phyloP scores from a whole-genome alignment of 2,329 filamentous ascomycete genomes.

The Botrytis porri region DNA sequence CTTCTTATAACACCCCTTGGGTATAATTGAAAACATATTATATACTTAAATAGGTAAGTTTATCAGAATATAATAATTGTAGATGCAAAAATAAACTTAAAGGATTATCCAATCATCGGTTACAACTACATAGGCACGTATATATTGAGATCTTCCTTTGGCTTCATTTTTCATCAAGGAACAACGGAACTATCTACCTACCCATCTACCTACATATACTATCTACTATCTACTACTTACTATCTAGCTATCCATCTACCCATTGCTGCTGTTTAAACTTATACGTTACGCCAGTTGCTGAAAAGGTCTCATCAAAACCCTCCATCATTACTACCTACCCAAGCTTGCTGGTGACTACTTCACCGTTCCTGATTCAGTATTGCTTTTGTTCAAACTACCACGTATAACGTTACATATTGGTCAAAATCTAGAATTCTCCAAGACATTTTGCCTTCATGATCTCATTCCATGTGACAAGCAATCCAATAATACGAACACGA shows the following conservation, averaged over 20 bases:
- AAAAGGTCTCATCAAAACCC: background rate
- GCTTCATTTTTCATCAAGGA: background rate
- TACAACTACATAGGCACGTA: too few relatives aligned
- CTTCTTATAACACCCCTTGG: background rate
- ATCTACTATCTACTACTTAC: background rate
- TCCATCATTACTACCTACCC: background rate
- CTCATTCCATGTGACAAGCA: background rate
- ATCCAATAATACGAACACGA: background rate
- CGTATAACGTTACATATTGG: background rate
- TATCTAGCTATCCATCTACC: background rate
- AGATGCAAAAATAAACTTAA: background rate
- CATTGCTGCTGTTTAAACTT: background rate
- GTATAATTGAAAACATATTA: too few relatives aligned
- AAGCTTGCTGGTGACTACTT: background rate
- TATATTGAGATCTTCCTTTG: background rate
- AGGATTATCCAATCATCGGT: background rate
- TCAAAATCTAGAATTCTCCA: background rate
- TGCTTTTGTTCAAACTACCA: background rate
- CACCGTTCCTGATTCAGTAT: background rate
- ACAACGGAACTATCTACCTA: too few relatives aligned
- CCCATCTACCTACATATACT: background rate
- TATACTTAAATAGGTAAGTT: background rate
- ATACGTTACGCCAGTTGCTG: background rate
- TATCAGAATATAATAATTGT: background rate
- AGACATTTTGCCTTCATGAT: background rate